Conservation (phyloP, 2,329 filamentous ascomycete species). For the Microthyrium microscopicum region DNA sequence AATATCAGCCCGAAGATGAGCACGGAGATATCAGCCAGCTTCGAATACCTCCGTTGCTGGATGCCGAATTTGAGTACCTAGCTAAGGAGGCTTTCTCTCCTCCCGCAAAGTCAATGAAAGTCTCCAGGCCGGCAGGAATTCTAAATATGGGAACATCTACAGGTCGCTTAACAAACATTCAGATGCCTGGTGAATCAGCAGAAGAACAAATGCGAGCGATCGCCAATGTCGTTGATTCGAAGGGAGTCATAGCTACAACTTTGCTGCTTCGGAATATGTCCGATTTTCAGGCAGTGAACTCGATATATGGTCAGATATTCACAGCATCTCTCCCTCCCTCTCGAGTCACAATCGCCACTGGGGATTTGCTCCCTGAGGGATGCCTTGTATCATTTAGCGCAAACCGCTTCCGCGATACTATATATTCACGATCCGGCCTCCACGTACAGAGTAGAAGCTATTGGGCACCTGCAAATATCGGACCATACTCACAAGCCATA, state of each 20-base stretch:
- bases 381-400: constrained; percentile 45
- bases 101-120: too few species aligned
- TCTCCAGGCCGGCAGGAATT: too few species aligned
- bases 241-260: constrained; percentile 31
- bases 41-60: constrained; percentile 49
- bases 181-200: too few species aligned
- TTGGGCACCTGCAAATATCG: constrained; percentile 96
- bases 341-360: constrained; percentile 67
- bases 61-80: constrained; percentile 41
- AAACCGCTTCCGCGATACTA: background rate
- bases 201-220: too few species aligned
- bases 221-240: too few species aligned
- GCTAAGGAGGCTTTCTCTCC: too few species aligned
- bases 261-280: constrained; percentile 65
- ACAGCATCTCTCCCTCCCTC: constrained; percentile 65
- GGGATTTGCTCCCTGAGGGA: constrained; percentile 43
- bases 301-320: constrained; percentile 61
- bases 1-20: constrained; percentile 20
- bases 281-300: constrained; percentile 62
- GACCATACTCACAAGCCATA: constrained; percentile 86
- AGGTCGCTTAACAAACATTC: too few species aligned
- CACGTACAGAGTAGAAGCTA: constrained; percentile 91
- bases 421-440: constrained; percentile 33
- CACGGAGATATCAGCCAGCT: constrained; percentile 18
- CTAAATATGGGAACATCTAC: too few species aligned